Conservation (phyloP, 768 basidiomycete species). For the Agaricus subrufescens region DNA sequence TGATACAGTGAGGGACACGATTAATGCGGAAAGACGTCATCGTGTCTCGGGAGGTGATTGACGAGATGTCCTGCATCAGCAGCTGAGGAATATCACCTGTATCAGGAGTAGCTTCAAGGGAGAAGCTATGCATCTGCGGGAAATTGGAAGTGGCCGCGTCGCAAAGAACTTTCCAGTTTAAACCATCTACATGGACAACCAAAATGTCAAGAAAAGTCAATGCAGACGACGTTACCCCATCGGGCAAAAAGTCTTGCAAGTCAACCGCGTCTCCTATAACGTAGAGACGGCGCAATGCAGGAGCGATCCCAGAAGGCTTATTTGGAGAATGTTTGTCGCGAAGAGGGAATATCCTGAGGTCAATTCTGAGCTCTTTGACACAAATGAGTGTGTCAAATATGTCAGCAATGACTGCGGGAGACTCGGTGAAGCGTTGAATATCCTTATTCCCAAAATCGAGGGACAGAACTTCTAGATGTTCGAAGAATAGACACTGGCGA, state of each 20-base stretch:
- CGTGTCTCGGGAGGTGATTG: background rate
- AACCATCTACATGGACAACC: background rate
- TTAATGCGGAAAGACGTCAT: background rate
- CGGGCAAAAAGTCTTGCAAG: background rate
- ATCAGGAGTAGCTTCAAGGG: background rate
- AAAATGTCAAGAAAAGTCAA: background rate
- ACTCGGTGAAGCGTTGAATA: background rate
- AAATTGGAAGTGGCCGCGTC: background rate
- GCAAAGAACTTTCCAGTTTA: background rate
- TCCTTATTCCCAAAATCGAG: background rate
- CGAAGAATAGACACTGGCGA: background rate
- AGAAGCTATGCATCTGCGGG: background rate
- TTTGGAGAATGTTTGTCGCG: background rate
- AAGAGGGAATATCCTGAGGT: conserved; percentile 4
- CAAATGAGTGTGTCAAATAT: background rate
- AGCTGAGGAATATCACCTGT: background rate
- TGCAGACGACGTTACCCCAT: background rate
- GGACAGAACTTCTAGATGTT: background rate
- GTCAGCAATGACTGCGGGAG: background rate
- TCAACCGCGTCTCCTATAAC: background rate
- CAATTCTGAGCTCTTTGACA: background rate
- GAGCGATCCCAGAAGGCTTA: background rate
- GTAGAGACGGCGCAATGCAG: background rate
- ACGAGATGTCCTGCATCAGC: conserved; percentile 3
- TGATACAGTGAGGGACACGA: conserved; percentile 3